Evolutionary conservation across 805 yeast genomes (phyloP).

Genomic region (Suhomyces sp.): DNA sequence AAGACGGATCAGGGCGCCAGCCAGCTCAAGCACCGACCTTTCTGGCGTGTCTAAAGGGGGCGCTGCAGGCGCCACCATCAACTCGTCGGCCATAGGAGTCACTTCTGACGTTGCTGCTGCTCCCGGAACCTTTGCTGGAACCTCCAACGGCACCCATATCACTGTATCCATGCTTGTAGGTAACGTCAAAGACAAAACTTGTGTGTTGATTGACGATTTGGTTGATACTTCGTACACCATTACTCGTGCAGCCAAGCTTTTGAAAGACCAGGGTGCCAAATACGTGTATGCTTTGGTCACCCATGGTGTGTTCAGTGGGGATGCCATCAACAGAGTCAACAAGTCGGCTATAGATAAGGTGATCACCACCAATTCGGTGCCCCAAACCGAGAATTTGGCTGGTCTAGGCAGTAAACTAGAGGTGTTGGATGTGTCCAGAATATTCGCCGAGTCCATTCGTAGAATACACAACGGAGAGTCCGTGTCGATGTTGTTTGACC

Average conservation of each 20-base stretch:
- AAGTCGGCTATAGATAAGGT: constrained; percentile 75
- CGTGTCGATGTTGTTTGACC: constrained; percentile 89
- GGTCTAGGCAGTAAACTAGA: constrained; percentile 59
- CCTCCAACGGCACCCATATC: constrained; percentile 1
- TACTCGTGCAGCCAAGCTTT: constrained; percentile 84
- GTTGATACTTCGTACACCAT: constrained; percentile 93
- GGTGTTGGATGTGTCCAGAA: constrained; percentile 81
- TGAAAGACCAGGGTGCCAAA: constrained; percentile 90
- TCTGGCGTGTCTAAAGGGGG: background rate
- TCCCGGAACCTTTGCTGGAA: background rate
- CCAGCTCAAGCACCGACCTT: background rate
- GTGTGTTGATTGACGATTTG: constrained; percentile 90
- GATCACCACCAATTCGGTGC: constrained; percentile 87
- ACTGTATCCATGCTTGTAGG: constrained; percentile 81
- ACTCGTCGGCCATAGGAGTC: background rate
- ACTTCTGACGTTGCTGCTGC: constrained; percentile 1
- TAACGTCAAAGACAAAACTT: constrained; percentile 79
- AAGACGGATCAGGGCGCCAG: constrained; percentile 49
- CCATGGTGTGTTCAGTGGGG: constrained; percentile 92
- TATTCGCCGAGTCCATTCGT: constrained; percentile 92
- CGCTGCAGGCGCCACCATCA: background rate
- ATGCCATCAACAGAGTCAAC: constrained; percentile 71
- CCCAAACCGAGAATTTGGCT: constrained; percentile 63
- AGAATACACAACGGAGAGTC: constrained; percentile 97
- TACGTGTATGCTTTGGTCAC: constrained; percentile 85